Evolutionary conservation across 768 basidiomycete species (phyloP), one percentile per base, ranked within the genome.

Genomic region (Pholiota microspora): DNA sequence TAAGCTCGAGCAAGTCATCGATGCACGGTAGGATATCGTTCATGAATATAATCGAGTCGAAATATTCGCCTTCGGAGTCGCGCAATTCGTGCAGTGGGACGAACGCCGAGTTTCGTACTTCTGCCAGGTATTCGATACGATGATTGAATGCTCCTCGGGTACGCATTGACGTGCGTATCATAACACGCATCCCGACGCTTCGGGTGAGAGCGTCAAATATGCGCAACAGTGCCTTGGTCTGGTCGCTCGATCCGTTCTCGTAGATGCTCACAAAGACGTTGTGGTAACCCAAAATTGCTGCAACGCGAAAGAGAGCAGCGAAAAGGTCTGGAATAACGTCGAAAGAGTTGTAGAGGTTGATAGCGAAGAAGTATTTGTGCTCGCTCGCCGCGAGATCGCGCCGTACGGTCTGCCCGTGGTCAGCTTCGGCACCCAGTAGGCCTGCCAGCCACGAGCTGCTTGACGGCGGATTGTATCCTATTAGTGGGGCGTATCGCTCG

Each of bases 321-420:
- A 98, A 98, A 31, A 98, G 81, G 73, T 99, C 97, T 15, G 97
- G 95, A 61, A 98, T 95, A 69, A 98, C 76, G 73, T 97, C 94
- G 83, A 98, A 99, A 10, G 95, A 98, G 78, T 99, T 99, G 80
- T 98, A 98, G 55, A 98, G 79, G 73, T 99, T 99, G 81, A 99
- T 98, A 56, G 94, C 96, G 72, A 99, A 97, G 73, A 93, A 98
- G 70, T 98, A 99, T 69, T 99, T 98, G 83, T 99, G 97, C 60
- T 88, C 82, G 64, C 77, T 78, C 9, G 78, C 59, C 24, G 77
- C 62, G 24, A 75, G 61, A 46, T 71, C 71, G 15, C 72, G 64
- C 27, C 76, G 69, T 45, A 70, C 67, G 62, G 64, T 69, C 51
- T 71, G 72, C 23, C 69, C 63, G 53, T 74, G 71, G 54, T 79